phyloP scores from a whole-genome alignment of 495 filamentous ascomycete genomes.

The Immersiella caudata region DNA sequence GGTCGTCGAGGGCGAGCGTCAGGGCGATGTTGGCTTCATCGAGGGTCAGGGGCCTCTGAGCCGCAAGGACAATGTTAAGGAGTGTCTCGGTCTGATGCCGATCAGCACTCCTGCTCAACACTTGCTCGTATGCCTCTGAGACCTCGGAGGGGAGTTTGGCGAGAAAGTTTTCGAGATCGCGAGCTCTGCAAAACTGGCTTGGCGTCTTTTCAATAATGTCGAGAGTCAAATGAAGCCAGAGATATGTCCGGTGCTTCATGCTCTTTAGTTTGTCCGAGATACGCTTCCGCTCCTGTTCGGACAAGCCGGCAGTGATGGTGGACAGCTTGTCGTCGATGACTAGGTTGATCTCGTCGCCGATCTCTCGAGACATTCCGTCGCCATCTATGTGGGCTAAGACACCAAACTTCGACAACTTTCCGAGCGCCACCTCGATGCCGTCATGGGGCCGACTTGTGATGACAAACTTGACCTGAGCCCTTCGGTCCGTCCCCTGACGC shows the following conservation, averaged over 20 bases:
- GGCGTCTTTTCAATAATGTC: conserved; percentile 35
- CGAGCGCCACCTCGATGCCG: conserved; percentile 31
- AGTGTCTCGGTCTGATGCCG: conserved; percentile 25
- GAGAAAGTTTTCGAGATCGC: conserved; percentile 31
- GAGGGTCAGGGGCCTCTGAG: conserved; percentile 33
- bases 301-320: conserved; percentile 24
- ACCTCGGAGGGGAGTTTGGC: conserved; percentile 34
- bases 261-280: conserved; percentile 37
- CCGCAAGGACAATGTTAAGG: conserved; percentile 35
- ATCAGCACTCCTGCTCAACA: conserved; percentile 23
- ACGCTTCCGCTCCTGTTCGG: conserved; percentile 5
- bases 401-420: conserved; percentile 19
- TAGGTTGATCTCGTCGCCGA: conserved; percentile 44
- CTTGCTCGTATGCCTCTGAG: conserved; percentile 41
- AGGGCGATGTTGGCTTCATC: conserved; percentile 31
- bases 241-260: conserved; percentile 51
- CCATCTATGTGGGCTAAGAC: conserved; percentile 36
- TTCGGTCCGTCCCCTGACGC: background rate
- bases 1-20: conserved; percentile 17
- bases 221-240: conserved; percentile 50
- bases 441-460: conserved; percentile 46
- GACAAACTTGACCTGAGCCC: conserved; percentile 38
- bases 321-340: conserved; percentile 40
- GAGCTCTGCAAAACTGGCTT: conserved; percentile 19
- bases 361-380: conserved; percentile 35